These are phyloP conservation scores for Musa schizocarpa DNA, from an alignment of 176 grass and related monocot species.

Conservation along the genomic window DNA sequence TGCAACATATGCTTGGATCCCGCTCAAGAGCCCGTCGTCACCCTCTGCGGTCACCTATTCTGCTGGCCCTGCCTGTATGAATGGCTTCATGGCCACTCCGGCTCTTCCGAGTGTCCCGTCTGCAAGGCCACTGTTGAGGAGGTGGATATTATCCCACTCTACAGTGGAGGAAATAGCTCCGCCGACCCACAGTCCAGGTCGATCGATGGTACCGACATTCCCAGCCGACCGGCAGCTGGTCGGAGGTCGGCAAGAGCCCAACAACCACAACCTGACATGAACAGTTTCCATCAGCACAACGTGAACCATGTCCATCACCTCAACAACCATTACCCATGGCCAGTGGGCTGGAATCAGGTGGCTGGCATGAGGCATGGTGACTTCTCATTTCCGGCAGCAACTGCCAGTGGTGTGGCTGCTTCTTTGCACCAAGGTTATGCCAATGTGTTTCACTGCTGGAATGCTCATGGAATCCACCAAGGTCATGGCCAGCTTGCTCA, in stretches of 20 bases:
- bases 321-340: background rate
- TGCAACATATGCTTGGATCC: conserved; percentile 20
- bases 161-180: conserved; percentile 5
- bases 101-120: conserved; percentile 12
- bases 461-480: conserved; percentile 9
- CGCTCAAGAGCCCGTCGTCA: conserved; percentile 13
- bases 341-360: background rate
- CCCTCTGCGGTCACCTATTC: conserved; percentile 17
- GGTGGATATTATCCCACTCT: conserved; percentile 10
- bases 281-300: background rate
- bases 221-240: background rate
- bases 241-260: background rate
- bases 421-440: background rate
- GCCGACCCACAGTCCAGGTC: conserved; percentile 7
- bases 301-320: too few relatives aligned
- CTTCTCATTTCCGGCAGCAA: background rate
- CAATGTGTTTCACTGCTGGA: background rate
- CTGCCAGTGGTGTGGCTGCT: background rate
- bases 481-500: conserved; percentile 3
- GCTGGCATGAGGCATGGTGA: background rate
- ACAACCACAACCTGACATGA: background rate
- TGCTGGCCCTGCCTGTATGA: conserved; percentile 18
- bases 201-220: background rate
- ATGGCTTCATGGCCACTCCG: conserved; percentile 16
- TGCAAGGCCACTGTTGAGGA: conserved; percentile 7